Evolutionary conservation across 148 eudicot genomes (phyloP).

Genomic region (Spergularia marina): DNA sequence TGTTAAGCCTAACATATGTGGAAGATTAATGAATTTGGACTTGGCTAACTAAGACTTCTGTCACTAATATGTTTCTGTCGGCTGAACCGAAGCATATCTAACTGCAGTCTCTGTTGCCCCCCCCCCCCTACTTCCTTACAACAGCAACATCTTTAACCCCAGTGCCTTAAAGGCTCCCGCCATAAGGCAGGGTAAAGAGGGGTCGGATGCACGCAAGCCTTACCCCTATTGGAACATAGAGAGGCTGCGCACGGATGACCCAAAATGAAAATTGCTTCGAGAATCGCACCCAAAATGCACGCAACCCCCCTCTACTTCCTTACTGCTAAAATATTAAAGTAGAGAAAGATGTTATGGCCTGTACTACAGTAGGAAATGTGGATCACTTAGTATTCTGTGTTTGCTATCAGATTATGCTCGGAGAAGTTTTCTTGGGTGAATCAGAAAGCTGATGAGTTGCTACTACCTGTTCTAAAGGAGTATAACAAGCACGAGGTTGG

Average conservation of each 20-base stretch:
- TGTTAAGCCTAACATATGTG: no score
- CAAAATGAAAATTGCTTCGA: no score
- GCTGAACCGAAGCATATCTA: background rate
- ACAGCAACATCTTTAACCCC: no score
- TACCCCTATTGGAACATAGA: no score
- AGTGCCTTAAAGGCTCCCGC: no score
- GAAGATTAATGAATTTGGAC: background rate
- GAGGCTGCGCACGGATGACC: no score
- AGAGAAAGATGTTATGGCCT: background rate
- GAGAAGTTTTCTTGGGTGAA: slow-evolving; percentile 85
- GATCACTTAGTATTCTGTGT: slow-evolving; percentile 7
- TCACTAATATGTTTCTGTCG: background rate
- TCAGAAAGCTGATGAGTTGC: slow-evolving; percentile 89
- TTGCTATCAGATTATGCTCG: slow-evolving; percentile 68
- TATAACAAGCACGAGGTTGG: slow-evolving; percentile 88
- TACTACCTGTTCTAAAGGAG: slow-evolving; percentile 84
- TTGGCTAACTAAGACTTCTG: background rate
- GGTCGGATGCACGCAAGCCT: no score
- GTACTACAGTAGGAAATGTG: background rate
- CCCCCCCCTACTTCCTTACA: no score
- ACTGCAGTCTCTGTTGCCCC: background rate
- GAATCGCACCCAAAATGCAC: no score
- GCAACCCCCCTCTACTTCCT: background rate
- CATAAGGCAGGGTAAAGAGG: no score
- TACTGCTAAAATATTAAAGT: background rate